Percentiles rank a stretch among this genome's conserved stretches.
These are phyloP conservation scores for Pythium brassicae DNA, from an alignment of 352 stramenopile species.

Conservation along the genomic window DNA sequence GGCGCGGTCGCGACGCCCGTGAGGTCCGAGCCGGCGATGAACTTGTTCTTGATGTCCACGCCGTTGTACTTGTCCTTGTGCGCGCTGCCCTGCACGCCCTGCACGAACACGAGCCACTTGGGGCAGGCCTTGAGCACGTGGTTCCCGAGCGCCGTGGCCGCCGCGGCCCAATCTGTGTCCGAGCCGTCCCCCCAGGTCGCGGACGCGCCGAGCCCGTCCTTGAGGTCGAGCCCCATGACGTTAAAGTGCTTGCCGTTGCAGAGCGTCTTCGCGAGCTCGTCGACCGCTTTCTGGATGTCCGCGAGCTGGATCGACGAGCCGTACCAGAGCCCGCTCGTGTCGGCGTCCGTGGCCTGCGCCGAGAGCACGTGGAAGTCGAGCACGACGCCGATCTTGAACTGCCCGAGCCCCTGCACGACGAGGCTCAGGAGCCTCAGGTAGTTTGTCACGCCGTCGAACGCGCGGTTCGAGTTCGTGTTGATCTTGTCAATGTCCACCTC, in stretches of 20 bases:
- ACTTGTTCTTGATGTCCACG: slow-evolving; percentile 59
- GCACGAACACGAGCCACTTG: slow-evolving; percentile 75
- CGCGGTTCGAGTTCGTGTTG: slow-evolving; percentile 85
- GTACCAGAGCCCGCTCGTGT: slow-evolving; percentile 63
- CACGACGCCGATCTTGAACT: slow-evolving; percentile 75
- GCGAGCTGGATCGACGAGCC: slow-evolving; percentile 63
- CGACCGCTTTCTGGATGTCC: slow-evolving; percentile 80
- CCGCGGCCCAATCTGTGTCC: slow-evolving; percentile 70
- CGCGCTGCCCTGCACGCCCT: slow-evolving; percentile 62
- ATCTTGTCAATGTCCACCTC: slow-evolving; percentile 55
- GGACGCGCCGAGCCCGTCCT: slow-evolving; percentile 55
- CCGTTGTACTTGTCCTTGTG: slow-evolving; percentile 62
- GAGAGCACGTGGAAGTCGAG: slow-evolving; percentile 80
- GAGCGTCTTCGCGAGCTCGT: slow-evolving; percentile 57
- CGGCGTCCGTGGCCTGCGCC: slow-evolving; percentile 22
- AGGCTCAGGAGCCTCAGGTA: slow-evolving; percentile 68
- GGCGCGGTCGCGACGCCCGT: slow-evolving; percentile 33
- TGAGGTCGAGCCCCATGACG: slow-evolving; percentile 82
- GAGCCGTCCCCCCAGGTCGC: slow-evolving; percentile 75
- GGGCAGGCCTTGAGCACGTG: slow-evolving; percentile 62
- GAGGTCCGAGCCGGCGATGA: slow-evolving; percentile 65
- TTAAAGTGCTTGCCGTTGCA: slow-evolving; percentile 84
- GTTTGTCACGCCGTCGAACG: slow-evolving; percentile 42
- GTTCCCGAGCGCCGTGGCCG: slow-evolving; percentile 63
- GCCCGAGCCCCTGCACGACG: slow-evolving; percentile 60